A percentile compares a stretch with the other conserved stretches of the same genome.
These are phyloP conservation scores for Flaveria ramosissima DNA, from an alignment of 129 eudicot genomes.

Conservation along the genomic window DNA sequence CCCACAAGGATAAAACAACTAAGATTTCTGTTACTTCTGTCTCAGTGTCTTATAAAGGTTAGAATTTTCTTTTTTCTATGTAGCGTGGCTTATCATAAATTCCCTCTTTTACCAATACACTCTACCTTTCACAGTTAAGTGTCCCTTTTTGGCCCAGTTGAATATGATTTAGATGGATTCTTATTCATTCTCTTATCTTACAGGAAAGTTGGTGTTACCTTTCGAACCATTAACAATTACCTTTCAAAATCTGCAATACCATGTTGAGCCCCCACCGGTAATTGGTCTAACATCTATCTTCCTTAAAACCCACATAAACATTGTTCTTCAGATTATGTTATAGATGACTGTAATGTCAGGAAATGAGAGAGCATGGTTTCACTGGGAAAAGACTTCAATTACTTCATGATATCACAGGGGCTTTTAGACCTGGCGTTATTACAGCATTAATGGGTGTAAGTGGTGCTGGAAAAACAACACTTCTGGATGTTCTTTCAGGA, in stretches of 20 bases:
- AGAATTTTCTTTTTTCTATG: background rate
- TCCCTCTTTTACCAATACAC: background rate
- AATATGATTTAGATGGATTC: background rate
- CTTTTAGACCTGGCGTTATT: slow-evolving; percentile 77
- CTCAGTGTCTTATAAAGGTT: slow-evolving; percentile 43
- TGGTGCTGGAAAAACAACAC: slow-evolving; percentile 95
- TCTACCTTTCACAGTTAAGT: too few species aligned
- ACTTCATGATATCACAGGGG: slow-evolving; percentile 68
- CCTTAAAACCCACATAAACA: background rate
- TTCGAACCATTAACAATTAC: slow-evolving; percentile 56
- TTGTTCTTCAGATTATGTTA: slow-evolving; percentile 14
- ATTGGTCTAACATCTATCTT: slow-evolving; percentile 16
- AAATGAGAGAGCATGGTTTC: slow-evolving; percentile 60
- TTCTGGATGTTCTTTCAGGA: slow-evolving; percentile 87
- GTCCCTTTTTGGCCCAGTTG: background rate
- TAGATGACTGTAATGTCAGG: slow-evolving; percentile 35
- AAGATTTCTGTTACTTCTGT: background rate
- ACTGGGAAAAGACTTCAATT: slow-evolving; percentile 56
- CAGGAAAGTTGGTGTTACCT: slow-evolving; percentile 60
- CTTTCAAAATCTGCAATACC: slow-evolving; percentile 57
- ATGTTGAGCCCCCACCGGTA: slow-evolving; percentile 59
- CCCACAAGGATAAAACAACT: slow-evolving; percentile 20
- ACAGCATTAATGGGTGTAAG: slow-evolving; percentile 91
- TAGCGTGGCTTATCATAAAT: background rate
- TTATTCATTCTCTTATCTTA: slow-evolving; percentile 17